A percentile compares a stretch with the other conserved stretches of the same genome.
phyloP scores from a whole-genome alignment of 108 stramenopile species.

The Licmophora abbreviata region DNA sequence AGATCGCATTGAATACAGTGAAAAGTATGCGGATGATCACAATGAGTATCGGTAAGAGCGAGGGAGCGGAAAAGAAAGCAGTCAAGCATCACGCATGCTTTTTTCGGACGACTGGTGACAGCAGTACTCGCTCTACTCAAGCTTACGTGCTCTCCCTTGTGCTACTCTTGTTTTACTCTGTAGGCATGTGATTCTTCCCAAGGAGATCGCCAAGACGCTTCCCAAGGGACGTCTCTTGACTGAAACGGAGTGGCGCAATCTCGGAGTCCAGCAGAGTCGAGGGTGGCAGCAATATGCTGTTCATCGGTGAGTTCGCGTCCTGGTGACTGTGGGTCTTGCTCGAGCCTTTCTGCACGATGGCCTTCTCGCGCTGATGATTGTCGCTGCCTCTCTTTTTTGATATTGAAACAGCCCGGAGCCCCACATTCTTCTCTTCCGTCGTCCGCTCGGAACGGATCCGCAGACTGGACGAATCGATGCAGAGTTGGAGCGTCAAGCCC shows the following conservation, averaged over 20 bases:
- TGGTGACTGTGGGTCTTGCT: not conserved
- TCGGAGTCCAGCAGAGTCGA: conserved; percentile 96
- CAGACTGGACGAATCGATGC: conserved; percentile 85
- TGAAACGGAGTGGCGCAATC: conserved; percentile 94
- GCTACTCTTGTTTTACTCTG: not conserved
- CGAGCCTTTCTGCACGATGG: too few species aligned
- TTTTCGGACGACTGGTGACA: not conserved
- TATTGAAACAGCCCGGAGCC: conserved; percentile 82
- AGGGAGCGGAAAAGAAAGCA: too few species aligned
- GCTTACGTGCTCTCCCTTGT: not conserved
- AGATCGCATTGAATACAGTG: conserved; percentile 88
- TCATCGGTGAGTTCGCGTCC: conserved; percentile 60
- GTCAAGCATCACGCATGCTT: not conserved
- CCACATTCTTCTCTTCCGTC: conserved; percentile 96
- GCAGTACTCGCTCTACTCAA: not conserved
- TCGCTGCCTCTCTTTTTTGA: conserved; percentile 3
- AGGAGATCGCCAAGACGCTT: conserved; percentile 91
- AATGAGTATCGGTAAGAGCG: conserved; percentile 58
- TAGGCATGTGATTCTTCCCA: conserved; percentile 95
- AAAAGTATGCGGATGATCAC: conserved; percentile 62
- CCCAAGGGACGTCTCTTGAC: conserved; percentile 90
- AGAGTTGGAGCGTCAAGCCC: conserved; percentile 69
- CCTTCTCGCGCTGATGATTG: too few species aligned
- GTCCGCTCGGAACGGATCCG: conserved; percentile 96
- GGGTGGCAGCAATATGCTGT: conserved; percentile 99